Base-by-base conservation (phyloP, 306 rosid species). In the Fragaria nilgerrensis region DNA sequence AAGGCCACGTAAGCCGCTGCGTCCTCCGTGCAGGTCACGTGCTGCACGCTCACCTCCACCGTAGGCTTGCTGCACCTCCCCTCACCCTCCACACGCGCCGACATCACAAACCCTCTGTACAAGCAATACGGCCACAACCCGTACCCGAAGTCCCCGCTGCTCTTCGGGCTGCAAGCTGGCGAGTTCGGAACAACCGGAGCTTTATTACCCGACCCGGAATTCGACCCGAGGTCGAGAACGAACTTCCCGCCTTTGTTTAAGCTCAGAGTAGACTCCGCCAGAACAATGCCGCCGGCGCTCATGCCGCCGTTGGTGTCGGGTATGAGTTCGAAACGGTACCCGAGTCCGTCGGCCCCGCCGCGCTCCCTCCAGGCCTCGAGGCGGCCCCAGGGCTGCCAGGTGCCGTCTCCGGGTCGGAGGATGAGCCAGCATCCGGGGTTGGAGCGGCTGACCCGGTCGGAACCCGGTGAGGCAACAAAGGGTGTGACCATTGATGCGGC, bases 131-230 rank as follows among this genome's bases (percentile, higher is more conserved):
- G 97, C 97, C 94, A 92, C 20, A 92, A 75, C 2, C 96, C 92
- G 23, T 82, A 86, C 0, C 96, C 96, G n/a, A 83, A 89, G 49
- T 93, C 97, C 0, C 96, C 97, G n/a, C 94, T 93, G 23, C 91
- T 41, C 47, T 89, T 82, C 14, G 96, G 97, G 43, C 97, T 93
- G 61, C 91, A 85, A 22, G 32, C 92, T 41, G 97, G 96, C 1
- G 97, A 90, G 3, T 80, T 77, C 43, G 86, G 72, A 0, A 56
- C 83, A 10, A 68, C 87, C 50, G 96, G 88, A 50, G 88, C 75
- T 0, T 78, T 74, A 0, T 79, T 81, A 84, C 71, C 83, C 82
- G 3, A 92, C 88, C 19, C 97, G 4, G 82, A n/a, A 8, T 76
- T 61, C 1, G 89, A 82, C 27, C 86, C 74, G 4, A 95, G 81